These are phyloP conservation scores for Hanseniaspora lachancei DNA, from an alignment of 805 yeast species.

Conservation along the genomic window DNA sequence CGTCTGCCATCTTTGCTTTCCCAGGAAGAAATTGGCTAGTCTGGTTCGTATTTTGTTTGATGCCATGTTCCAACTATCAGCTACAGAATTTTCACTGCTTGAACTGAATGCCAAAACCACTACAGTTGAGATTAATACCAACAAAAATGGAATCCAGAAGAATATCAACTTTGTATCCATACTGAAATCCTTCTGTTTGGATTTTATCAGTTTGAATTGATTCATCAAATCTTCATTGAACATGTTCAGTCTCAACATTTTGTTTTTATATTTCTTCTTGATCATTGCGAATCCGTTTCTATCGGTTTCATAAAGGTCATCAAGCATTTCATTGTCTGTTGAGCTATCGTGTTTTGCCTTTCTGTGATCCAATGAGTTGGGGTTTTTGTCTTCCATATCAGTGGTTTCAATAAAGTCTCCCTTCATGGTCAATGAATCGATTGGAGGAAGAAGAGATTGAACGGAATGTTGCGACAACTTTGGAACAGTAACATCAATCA, in stretches of 20 bases:
- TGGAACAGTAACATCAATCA: not conserved
- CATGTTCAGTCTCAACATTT: slow-evolving; percentile 24
- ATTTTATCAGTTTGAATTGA: slow-evolving; percentile 19
- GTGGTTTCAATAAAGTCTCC: slow-evolving; percentile 13
- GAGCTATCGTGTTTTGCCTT: not conserved
- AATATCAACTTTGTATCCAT: slow-evolving; percentile 77
- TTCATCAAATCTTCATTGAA: slow-evolving; percentile 27
- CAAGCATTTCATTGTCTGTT: slow-evolving; percentile 22
- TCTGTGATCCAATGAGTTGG: not conserved
- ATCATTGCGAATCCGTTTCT: not conserved
- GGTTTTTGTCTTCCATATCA: slow-evolving; percentile 4
- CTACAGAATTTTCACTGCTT: slow-evolving; percentile 25
- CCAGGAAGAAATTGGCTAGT: slow-evolving; percentile 38
- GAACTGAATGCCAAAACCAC: slow-evolving; percentile 29
- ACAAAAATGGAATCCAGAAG: slow-evolving; percentile 78
- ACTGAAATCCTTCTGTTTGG: slow-evolving; percentile 32
- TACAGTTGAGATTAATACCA: slow-evolving; percentile 40
- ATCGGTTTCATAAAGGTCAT: slow-evolving; percentile 25
- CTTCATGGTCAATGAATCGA: slow-evolving; percentile 12
- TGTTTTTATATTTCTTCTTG: not conserved
- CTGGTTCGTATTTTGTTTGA: slow-evolving; percentile 32
- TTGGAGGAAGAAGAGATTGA: slow-evolving; percentile 3
- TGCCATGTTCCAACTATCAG: slow-evolving; percentile 22
- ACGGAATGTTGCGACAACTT: not conserved
- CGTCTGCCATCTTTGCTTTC: slow-evolving; percentile 38